phyloP scores from a whole-genome alignment of 1,284 basidiomycete genomes.

The Fomitopsis pinicola region DNA sequence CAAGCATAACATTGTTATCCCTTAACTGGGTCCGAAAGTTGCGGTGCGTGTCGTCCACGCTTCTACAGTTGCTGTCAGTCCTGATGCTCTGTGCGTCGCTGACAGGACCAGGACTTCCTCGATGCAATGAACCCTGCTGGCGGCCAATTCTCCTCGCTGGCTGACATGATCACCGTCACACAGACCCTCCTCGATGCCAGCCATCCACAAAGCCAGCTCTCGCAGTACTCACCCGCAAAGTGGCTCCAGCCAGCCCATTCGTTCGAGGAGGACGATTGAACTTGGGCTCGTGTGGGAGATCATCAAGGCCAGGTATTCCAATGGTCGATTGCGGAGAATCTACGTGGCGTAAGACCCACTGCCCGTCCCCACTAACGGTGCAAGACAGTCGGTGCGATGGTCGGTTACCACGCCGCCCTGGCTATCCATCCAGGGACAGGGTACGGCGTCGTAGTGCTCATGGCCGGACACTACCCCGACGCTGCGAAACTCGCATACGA shows the following conservation, averaged over 20 bases:
- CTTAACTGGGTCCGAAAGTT: slow-evolving; percentile 15
- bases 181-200: slow-evolving; percentile 39
- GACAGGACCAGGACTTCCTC: slow-evolving; percentile 35
- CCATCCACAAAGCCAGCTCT: slow-evolving; percentile 31
- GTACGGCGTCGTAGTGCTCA: slow-evolving; percentile 42
- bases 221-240: slow-evolving; percentile 32
- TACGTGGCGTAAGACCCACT: slow-evolving; percentile 8
- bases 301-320: slow-evolving; percentile 27
- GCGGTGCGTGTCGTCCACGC: slow-evolving; percentile 9
- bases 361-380: neutral
- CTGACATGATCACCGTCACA: slow-evolving; percentile 38
- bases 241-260: slow-evolving; percentile 40
- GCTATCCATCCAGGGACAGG: slow-evolving; percentile 39
- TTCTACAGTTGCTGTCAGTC: neutral
- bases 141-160: slow-evolving; percentile 45
- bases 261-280: slow-evolving; percentile 33
- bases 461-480: slow-evolving; percentile 37
- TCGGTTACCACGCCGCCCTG: slow-evolving; percentile 40
- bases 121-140: slow-evolving; percentile 39
- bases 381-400: slow-evolving; percentile 37
- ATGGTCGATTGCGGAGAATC: slow-evolving; percentile 34
- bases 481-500: slow-evolving; percentile 34
- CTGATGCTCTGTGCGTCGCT: neutral
- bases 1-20: slow-evolving; percentile 14
- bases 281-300: slow-evolving; percentile 50